Evolutionary conservation across 768 basidiomycete genomes (phyloP).

Genomic region (Udeniomyces megalosporus): DNA sequence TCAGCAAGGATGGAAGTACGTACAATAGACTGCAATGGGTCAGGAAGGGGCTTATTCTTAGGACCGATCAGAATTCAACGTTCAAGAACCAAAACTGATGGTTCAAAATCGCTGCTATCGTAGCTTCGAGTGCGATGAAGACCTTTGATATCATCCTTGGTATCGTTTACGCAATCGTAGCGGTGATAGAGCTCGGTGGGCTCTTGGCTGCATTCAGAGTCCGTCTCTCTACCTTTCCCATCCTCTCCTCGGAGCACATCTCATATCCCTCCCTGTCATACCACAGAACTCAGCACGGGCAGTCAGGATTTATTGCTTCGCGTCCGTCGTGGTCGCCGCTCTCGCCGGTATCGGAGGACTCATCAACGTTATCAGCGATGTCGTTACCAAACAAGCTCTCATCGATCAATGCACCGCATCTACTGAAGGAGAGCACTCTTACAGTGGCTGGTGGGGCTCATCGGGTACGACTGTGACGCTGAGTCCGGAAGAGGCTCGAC

Average conservation of each 20-base stretch:
- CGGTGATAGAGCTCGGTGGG: neutral
- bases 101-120: neutral
- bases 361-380: neutral
- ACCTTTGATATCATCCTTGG: neutral
- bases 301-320: neutral
- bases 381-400: neutral
- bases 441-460: neutral
- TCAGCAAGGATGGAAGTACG: neutral
- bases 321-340: neutral
- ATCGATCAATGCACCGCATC: neutral
- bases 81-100: neutral
- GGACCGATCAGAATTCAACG: neutral
- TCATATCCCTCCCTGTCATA: neutral
- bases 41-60: neutral
- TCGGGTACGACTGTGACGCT: neutral
- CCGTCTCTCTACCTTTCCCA: too few species aligned
- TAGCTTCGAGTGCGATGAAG: too few species aligned
- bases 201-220: neutral
- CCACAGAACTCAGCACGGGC: neutral
- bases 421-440: neutral
- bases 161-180: constrained; percentile 3
- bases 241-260: too few species aligned
- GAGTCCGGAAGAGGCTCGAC: neutral
- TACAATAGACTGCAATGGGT: neutral
- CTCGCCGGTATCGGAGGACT: neutral